Percentiles rank a stretch among this genome's conserved stretches.
Evolutionary conservation across 1,139 yeast genomes (phyloP).

Genomic region (Pichia sp.): DNA sequence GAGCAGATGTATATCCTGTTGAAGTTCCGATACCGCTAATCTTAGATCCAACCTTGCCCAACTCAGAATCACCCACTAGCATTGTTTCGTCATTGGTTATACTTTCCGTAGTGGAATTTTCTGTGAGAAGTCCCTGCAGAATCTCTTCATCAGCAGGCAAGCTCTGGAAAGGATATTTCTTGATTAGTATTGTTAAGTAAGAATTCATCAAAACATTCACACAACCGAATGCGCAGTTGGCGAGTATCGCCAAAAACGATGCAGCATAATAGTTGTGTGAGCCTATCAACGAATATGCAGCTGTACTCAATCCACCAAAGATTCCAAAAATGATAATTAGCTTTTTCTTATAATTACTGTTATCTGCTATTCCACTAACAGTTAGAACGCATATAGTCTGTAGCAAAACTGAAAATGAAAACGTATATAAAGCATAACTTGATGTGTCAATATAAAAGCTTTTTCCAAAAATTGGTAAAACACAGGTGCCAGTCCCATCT

Average conservation of each 20-base stretch:
- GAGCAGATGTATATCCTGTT: constrained; percentile 58
- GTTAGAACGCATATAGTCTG: constrained; percentile 64
- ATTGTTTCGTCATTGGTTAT: constrained; percentile 1
- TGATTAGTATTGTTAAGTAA: constrained; percentile 53
- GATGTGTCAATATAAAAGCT: constrained; percentile 54
- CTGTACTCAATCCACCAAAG: constrained; percentile 51
- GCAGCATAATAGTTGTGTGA: constrained; percentile 49
- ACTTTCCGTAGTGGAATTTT: background rate
- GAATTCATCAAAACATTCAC: constrained; percentile 76
- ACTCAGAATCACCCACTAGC: constrained; percentile 5
- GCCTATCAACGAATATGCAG: constrained; percentile 40
- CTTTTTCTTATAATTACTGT: constrained; percentile 49
- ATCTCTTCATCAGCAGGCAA: background rate
- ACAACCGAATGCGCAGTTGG: constrained; percentile 68
- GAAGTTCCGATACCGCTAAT: constrained; percentile 67
- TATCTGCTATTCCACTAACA: constrained; percentile 62
- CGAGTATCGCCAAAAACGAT: constrained; percentile 51
- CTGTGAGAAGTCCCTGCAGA: constrained; percentile 6
- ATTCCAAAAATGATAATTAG: constrained; percentile 51
- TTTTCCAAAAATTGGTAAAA: constrained; percentile 36
- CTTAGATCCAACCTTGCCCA: constrained; percentile 38
- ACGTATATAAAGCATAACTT: constrained; percentile 64
- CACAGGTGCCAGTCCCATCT: constrained; percentile 34
- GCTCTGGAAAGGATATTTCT: constrained; percentile 30
- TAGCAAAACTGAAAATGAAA: constrained; percentile 56